A percentile compares a stretch with the other conserved stretches of the same genome.
phyloP scores from a whole-genome alignment of 345 rosid genomes.

The Populus davidiana region DNA sequence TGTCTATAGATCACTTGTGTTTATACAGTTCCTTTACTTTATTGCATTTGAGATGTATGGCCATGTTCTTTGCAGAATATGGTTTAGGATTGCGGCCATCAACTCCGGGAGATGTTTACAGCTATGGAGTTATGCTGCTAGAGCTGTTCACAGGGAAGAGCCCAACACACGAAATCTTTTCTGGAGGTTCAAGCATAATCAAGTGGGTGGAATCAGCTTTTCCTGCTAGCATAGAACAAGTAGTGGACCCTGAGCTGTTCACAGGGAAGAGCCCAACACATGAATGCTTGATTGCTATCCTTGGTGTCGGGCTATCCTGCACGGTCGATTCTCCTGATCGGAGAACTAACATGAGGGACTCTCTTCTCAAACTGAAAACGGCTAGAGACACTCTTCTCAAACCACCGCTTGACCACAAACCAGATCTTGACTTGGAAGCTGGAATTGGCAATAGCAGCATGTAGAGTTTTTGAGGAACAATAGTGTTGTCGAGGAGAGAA shows the following conservation, averaged over 20 bases:
- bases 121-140: constrained; percentile 40
- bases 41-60: neutral
- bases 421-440: neutral
- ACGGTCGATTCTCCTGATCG: constrained; percentile 30
- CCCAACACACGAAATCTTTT: constrained; percentile 40
- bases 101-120: constrained; percentile 49
- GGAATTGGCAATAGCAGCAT: neutral
- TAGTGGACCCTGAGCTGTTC: constrained; percentile 31
- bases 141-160: constrained; percentile 43
- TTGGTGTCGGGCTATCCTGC: constrained; percentile 46
- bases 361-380: constrained; percentile 31
- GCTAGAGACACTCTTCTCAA: constrained; percentile 11
- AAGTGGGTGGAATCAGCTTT: constrained; percentile 37
- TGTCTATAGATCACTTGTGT: no score
- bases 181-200: constrained; percentile 31
- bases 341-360: constrained; percentile 39
- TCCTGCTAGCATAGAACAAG: constrained; percentile 13
- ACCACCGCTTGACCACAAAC: neutral
- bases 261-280: neutral
- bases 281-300: constrained; percentile 28
- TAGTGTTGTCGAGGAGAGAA: no score
- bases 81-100: constrained; percentile 47
- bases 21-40: no score
- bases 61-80: constrained; percentile 34
- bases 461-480: no score